Conservation (phyloP, 1,284 basidiomycete species). For the Naganishia sp. region DNA sequence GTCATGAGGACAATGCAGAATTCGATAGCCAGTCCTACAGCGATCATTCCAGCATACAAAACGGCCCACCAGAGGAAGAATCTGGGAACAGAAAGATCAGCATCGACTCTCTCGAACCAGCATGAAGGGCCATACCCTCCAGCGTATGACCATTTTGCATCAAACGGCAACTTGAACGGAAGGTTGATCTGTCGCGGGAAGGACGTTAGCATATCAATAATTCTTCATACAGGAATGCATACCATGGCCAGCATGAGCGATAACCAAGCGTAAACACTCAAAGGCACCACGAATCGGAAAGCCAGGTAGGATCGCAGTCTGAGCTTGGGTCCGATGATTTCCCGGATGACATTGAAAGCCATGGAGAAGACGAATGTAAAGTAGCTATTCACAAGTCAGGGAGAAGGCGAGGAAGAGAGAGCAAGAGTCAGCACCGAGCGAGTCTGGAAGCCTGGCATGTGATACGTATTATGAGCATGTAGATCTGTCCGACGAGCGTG, state of each 20-base stretch:
- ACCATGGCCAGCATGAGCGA: slow-evolving; percentile 68
- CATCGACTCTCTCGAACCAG: not conserved
- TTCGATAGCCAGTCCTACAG: slow-evolving; percentile 63
- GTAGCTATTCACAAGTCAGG: slow-evolving; percentile 15
- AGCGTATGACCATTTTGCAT: slow-evolving; percentile 57
- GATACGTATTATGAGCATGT: slow-evolving; percentile 60
- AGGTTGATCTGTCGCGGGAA: slow-evolving; percentile 42
- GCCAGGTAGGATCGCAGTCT: slow-evolving; percentile 60
- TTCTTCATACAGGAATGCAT: slow-evolving; percentile 39
- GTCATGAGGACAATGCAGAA: slow-evolving; percentile 51
- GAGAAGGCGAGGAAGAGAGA: not conserved
- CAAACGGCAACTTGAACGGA: slow-evolving; percentile 65
- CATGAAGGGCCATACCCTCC: slow-evolving; percentile 48
- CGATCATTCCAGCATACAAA: slow-evolving; percentile 45
- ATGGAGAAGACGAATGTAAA: slow-evolving; percentile 54
- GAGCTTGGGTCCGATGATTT: slow-evolving; percentile 57
- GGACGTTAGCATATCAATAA: not conserved
- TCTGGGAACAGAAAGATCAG: not conserved
- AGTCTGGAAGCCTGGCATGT: slow-evolving; percentile 45
- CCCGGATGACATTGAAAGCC: slow-evolving; percentile 55
- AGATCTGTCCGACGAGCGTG: slow-evolving; percentile 58
- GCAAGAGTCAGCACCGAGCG: slow-evolving; percentile 49
- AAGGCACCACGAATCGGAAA: slow-evolving; percentile 61
- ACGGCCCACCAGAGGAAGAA: slow-evolving; percentile 74
- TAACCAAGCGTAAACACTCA: slow-evolving; percentile 63